Evolutionary conservation across 345 rosid species (phyloP).

Genomic region (Sisymbrium altissimum): DNA sequence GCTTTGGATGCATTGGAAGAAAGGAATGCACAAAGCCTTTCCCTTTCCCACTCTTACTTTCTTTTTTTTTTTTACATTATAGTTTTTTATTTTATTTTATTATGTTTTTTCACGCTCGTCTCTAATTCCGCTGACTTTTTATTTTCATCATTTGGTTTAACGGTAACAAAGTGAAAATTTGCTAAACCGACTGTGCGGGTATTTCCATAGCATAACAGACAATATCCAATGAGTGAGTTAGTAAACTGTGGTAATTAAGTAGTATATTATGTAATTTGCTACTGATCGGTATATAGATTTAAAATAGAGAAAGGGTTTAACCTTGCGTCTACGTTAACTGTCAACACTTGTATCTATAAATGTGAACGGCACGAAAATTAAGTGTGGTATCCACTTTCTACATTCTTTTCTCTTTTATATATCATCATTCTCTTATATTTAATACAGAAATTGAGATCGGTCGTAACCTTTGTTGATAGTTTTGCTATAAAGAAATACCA

Average conservation of each 20-base stretch:
- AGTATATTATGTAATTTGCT: neutral
- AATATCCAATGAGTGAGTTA: neutral
- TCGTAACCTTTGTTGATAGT: neutral
- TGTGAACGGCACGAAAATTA: constrained; percentile 33
- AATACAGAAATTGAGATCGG: no score
- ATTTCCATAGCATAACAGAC: neutral
- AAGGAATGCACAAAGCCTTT: constrained; percentile 38
- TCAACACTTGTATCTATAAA: constrained; percentile 8
- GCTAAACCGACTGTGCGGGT: neutral
- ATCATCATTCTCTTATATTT: neutral
- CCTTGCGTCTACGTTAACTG: constrained; percentile 17
- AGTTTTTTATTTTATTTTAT: neutral
- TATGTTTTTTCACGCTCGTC: neutral
- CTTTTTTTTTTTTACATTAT: neutral
- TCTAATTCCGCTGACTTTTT: constrained; percentile 30
- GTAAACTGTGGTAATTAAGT: no score
- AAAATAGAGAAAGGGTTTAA: neutral
- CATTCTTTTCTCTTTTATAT: neutral
- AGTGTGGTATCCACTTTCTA: constrained; percentile 19
- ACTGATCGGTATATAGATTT: neutral
- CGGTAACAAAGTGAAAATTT: constrained; percentile 38
- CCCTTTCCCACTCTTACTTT: neutral
- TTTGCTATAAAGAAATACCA: neutral
- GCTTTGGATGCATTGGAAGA: constrained; percentile 57
- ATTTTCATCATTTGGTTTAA: constrained; percentile 24